Conservation (phyloP, 495 filamentous ascomycete genomes). For the Neurospora tetraspora region DNA sequence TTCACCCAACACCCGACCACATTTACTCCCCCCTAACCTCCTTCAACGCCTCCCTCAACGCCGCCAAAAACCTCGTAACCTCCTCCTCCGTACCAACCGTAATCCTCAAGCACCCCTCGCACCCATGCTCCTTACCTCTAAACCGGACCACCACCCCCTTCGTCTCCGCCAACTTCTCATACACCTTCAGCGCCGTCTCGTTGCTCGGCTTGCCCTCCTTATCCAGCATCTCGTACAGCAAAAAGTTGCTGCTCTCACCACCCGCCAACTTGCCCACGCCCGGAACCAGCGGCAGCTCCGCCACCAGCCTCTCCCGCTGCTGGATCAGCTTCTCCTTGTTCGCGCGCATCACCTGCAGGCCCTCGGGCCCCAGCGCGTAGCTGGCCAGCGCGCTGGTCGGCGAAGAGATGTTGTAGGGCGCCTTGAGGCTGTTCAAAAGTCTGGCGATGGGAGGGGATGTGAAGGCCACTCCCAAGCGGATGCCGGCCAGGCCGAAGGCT, state of each 20-base stretch:
- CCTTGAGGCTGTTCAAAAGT: conserved; percentile 83
- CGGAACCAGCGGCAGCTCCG: conserved; percentile 60
- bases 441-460: conserved; percentile 46
- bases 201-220: conserved; percentile 66
- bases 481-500: conserved; percentile 90
- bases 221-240: conserved; percentile 81
- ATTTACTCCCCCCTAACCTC: conserved; percentile 31
- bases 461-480: conserved; percentile 64
- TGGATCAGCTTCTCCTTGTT: conserved; percentile 57
- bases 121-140: conserved; percentile 83
- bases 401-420: conserved; percentile 87
- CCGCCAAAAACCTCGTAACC: conserved; percentile 63
- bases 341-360: conserved; percentile 58
- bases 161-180: conserved; percentile 76
- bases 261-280: conserved; percentile 78
- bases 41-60: conserved; percentile 51
- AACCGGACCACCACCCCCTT: conserved; percentile 89
- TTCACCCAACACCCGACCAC: not conserved
- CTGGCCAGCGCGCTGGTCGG: conserved; percentile 75
- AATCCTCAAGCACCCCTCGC: conserved; percentile 77
- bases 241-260: conserved; percentile 73
- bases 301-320: conserved; percentile 67
- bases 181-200: conserved; percentile 60
- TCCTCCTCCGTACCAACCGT: conserved; percentile 88
- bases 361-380: conserved; percentile 53